These are phyloP conservation scores for Platanthera guangdongensis DNA, from an alignment of 106 monocot genomes.

Conservation along the genomic window DNA sequence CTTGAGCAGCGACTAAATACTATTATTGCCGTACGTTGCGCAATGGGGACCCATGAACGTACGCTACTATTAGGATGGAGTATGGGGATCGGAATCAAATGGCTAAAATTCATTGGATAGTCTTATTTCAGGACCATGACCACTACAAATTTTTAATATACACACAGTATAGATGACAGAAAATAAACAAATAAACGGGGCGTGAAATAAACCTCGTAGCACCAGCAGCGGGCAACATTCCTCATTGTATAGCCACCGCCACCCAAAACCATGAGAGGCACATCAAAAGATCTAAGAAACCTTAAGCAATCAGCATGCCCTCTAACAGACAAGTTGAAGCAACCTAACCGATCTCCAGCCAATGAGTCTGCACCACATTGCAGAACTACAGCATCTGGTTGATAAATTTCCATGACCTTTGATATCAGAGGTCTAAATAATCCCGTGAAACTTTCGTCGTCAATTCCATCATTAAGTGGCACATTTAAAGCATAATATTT, in stretches of 20 bases:
- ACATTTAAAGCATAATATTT: constrained; percentile 65
- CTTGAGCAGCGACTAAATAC: no score
- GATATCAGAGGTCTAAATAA: constrained; percentile 50
- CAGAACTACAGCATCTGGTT: constrained; percentile 69
- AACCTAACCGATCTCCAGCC: constrained; percentile 61
- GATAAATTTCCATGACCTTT: constrained; percentile 70
- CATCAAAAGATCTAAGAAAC: constrained; percentile 61
- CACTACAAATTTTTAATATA: no score
- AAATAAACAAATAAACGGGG: background rate
- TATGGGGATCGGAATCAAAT: no score
- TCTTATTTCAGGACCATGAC: no score
- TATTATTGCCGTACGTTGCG: no score
- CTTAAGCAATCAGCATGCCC: constrained; percentile 74
- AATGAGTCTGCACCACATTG: constrained; percentile 76
- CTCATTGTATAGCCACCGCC: constrained; percentile 76
- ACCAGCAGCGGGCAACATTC: constrained; percentile 76
- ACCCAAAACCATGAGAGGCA: constrained; percentile 64
- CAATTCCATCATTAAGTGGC: constrained; percentile 57
- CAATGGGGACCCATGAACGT: no score
- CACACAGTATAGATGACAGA: background rate
- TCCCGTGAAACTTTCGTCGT: constrained; percentile 52
- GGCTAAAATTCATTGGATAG: no score
- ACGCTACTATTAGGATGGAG: no score
- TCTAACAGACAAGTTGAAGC: constrained; percentile 64
- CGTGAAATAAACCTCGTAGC: constrained; percentile 48